Evolutionary conservation across 768 basidiomycete genomes (phyloP), one percentile per base, ranked within the genome.

Genomic region (Mycena amicta): DNA sequence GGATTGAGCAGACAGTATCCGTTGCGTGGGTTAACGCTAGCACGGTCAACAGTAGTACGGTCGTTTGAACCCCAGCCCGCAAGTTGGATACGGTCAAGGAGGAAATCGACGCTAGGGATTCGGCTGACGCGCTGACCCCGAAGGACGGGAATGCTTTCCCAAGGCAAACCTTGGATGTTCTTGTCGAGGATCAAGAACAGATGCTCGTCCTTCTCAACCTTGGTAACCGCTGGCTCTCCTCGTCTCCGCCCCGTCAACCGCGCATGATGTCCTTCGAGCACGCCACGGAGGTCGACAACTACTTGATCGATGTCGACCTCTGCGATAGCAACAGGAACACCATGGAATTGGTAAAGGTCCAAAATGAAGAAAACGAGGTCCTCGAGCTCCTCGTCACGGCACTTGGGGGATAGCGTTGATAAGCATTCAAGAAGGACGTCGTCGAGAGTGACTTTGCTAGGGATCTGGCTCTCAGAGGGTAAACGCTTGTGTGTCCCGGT

Each of bases 261-360:
- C 23, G 74, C 73, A 2, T 79, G 74, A 63, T 91, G 84, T 56
- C 94, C 93, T 66, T 93, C 89, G 5, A 98, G 76, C 1, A 84
- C 84, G 0, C 74, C 72, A 22, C 93, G 86, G 23, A 99, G 77
- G 69, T 99, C 95, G 43, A 97, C 77, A 5, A 86, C 87, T n/a
- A 95, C 86, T 69, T 93, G 92, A 65, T 91, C 89, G 50, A 96
- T 82, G 69, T 98, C 96, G 6, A 98, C 84, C 70, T 99, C 96
- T 22, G 93, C 89, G 41, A 90, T 85, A 0, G 93, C 93, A 25
- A 98, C 84, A 0, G 89, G 87, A 2, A 93, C 82, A 1, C 96
- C 95, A 60, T 95, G 89, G 74, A 96, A 92, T 68, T 96, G 94
- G 69, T 96, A 96, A 0, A 97, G 79, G 67, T 98, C 97, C 23